A percentile compares a stretch with the other conserved stretches of the same genome.
phyloP scores from a whole-genome alignment of 2,329 filamentous ascomycete genomes.

The Aaosphaeria arxii region DNA sequence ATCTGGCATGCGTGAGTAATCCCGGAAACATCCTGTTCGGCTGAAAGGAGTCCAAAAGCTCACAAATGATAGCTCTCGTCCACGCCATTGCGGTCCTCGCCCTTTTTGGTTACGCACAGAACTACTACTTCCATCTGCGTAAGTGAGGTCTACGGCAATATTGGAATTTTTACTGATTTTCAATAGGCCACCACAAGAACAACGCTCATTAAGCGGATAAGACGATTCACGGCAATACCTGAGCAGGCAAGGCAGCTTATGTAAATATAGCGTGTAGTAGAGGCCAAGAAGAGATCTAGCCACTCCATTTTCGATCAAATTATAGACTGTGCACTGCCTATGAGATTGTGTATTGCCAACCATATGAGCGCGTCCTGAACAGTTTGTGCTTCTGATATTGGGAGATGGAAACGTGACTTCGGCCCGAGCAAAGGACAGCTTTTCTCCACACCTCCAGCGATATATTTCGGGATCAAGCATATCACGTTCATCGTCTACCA shows the following conservation, averaged over 20 bases:
- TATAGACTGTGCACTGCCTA: background rate
- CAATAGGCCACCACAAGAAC: slow-evolving; percentile 98
- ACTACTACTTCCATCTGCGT: slow-evolving; percentile 99
- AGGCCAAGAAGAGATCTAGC: slow-evolving; percentile 27
- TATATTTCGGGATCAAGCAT: no score
- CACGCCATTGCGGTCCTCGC: slow-evolving; percentile 79
- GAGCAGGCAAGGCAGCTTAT: slow-evolving; percentile 22
- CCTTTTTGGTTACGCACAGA: slow-evolving; percentile 86
- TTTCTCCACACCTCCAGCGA: no score
- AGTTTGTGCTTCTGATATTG: no score
- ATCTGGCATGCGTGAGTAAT: slow-evolving; percentile 76
- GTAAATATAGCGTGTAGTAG: slow-evolving; percentile 40
- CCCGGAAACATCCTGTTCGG: background rate
- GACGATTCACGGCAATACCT: background rate
- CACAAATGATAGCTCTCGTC: slow-evolving; percentile 71
- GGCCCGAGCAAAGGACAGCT: no score
- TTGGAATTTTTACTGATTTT: slow-evolving; percentile 14
- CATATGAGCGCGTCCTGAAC: no score
- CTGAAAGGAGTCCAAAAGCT: background rate
- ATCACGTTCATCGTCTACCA: no score
- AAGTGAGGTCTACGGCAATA: slow-evolving; percentile 44
- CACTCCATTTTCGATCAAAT: slow-evolving; percentile 7
- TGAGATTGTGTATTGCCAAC: background rate
- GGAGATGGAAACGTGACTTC: no score
- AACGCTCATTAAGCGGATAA: slow-evolving; percentile 75